Base-by-base conservation (phyloP, 225 moss, liverwort and hornwort genomes). In the Sphagnum tenellum region DNA sequence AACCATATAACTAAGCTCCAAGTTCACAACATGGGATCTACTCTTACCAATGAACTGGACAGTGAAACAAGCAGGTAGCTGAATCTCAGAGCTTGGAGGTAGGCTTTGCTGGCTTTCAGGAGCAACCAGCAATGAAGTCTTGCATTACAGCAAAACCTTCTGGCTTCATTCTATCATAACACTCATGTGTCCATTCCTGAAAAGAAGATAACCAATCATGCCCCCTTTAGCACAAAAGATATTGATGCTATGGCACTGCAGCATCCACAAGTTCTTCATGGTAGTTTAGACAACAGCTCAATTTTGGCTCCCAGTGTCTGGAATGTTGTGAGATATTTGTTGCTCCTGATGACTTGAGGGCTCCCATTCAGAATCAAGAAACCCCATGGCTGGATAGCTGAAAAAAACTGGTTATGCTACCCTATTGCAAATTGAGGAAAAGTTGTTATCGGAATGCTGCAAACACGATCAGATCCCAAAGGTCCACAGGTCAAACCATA, bases 121-220 rank as follows among this genome's bases (percentile, higher is more conserved):
- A 76, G 66, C 88, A 81, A 52, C 80, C 78, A 9, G 90, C 67
- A 51, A 92, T 92, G 65, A 86, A 96, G 64, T 90, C 76, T 55
- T 87, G 83, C 96, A 96, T 88, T 55, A 86, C 88, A 11, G 75
- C 79, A 64, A 92, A 92, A 1, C 85, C 80, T 62, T 92, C 77
- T 3, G 84, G 86, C 69, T 89, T 88, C 88, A 96, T 88, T 62
- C 70, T 72, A 63, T 78, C 61, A 61, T 96, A 96, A 57, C 81
- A 77, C 44, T 82, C 85, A 73, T 78, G 81, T 7, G 81, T 89
- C 10, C 92, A 79, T 66, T 82, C 80, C 95, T 96, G 76, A 49
- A 70, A 13, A 57, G 50, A 61, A 54, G 4, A 46, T 58, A 14
- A 62, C 0, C 57, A 67, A 48, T 45, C 3, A 13, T 4, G 2